Conservation (phyloP, 768 basidiomycete genomes). For the Candolleomyces aberdarensis region DNA sequence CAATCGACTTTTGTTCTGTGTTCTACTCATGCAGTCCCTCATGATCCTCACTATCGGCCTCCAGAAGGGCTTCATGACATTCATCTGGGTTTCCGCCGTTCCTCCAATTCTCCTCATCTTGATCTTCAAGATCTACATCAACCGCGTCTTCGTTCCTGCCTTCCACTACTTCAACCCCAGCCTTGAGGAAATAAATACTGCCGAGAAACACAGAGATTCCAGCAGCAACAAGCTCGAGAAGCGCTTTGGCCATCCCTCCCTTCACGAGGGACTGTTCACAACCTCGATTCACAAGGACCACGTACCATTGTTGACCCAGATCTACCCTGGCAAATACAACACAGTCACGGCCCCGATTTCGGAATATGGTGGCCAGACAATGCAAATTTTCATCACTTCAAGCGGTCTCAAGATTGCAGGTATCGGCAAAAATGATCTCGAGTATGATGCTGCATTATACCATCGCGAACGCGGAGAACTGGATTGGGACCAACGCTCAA, state of each 20-base stretch:
- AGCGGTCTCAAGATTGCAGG: constrained; percentile 83
- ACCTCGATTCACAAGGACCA: constrained; percentile 86
- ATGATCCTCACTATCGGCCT: constrained; percentile 90
- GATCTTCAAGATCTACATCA: constrained; percentile 83
- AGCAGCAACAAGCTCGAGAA: constrained; percentile 79
- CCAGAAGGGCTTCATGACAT: constrained; percentile 68
- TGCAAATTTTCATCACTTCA: constrained; percentile 71
- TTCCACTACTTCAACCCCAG: constrained; percentile 88
- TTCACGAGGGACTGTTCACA: constrained; percentile 83
- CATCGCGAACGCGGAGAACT: constrained; percentile 78
- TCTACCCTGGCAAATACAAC: constrained; percentile 72
- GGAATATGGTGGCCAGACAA: constrained; percentile 75
- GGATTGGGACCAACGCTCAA: constrained; percentile 84
- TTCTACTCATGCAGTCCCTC: constrained; percentile 83
- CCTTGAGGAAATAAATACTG: constrained; percentile 67
- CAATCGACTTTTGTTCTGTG: constrained; percentile 79
- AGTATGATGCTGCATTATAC: constrained; percentile 79
- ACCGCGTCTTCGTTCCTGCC: constrained; percentile 56
- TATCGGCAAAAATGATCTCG: constrained; percentile 76
- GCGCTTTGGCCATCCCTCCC: constrained; percentile 93
- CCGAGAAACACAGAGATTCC: constrained; percentile 74
- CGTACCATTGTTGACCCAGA: constrained; percentile 73
- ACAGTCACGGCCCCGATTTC: constrained; percentile 61
- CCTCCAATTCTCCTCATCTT: constrained; percentile 81
- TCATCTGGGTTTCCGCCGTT: constrained; percentile 78